Evolutionary conservation across 2,329 filamentous ascomycete genomes (phyloP), one percentile per base, ranked within the genome.

Genomic region (Leptodontidium sp.): DNA sequence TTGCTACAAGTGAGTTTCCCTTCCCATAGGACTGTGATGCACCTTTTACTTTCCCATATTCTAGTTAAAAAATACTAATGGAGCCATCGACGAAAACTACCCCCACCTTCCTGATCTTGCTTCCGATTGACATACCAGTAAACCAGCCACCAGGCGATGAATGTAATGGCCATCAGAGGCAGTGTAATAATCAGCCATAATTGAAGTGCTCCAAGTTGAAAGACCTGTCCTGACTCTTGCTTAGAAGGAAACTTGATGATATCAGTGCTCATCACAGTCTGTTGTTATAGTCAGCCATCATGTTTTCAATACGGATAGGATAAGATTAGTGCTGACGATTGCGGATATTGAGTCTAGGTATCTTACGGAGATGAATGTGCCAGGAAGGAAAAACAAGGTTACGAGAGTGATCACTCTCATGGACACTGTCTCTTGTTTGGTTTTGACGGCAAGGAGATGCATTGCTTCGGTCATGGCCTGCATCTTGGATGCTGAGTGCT

Each of bases 331-430:
- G n/a, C 49, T 43, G 24, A 15, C 15, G n/a, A 2, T 5, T 40
- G 2, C 35, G 49, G 4, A 32, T 17, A 29, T 14, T 26, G 21
- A 21, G 7, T 14, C 15, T 24, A 24, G 49, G 47, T 5, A 43
- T 38, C 79, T 73, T 76, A 82, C 81, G 9, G 80, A 80, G 8
- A 82, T 79, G 68, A 82, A 83, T 0, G 81, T 82, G 1, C 78
- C 81, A 2, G 81, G 81, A 0, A 83, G 72, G 65, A 82, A 83
- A 65, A 83, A 80, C 0, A 82, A 66, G 0, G 81, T 82, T 1
- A 83, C 81, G 0, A 80, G 71, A 0, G 81, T 82, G 61, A 82
- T 82, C 15, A 81, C 78, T 21, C 78, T 74, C 81, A 82, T 83
- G 0, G 80, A 80, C 0, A 82, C 77, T 0, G 81, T 81, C 71